Conservation (phyloP, 257 asterid species). For the Solanum megistacrolobum region DNA sequence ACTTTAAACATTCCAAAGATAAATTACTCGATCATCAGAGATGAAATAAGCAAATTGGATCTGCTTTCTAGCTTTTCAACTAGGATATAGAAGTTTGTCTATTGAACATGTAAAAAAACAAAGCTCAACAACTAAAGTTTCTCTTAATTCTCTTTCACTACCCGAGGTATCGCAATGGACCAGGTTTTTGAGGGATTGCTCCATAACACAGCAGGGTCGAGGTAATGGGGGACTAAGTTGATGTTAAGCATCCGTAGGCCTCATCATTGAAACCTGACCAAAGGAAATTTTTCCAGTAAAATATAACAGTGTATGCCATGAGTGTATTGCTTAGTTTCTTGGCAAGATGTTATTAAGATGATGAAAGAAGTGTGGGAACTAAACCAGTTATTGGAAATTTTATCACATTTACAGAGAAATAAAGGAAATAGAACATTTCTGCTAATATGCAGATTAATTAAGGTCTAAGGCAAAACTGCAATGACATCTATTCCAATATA, state of each 20-base stretch:
- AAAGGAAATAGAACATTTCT: not conserved
- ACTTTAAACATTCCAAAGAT: not conserved
- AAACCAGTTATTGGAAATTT: not conserved
- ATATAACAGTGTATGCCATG: not conserved
- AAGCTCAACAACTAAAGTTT: not conserved
- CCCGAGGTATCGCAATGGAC: not conserved
- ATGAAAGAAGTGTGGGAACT: not conserved
- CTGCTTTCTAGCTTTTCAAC: not conserved
- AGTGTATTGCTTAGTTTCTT: not conserved
- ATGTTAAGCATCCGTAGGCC: not conserved
- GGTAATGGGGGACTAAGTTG: not conserved
- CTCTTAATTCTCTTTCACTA: not conserved
- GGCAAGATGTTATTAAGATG: not conserved
- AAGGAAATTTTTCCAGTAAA: not conserved
- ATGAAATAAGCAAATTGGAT: not conserved
- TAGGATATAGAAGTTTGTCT: not conserved
- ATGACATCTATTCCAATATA: not conserved
- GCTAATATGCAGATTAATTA: not conserved
- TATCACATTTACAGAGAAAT: not conserved
- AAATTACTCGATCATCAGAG: not conserved
- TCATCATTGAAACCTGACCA: not conserved
- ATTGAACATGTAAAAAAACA: not conserved
- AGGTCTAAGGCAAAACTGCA: not conserved
- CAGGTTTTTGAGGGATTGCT: not conserved
- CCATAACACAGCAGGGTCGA: not conserved